Conservation (phyloP, 2,329 filamentous ascomycete genomes). For the Neonectria magnoliae region DNA sequence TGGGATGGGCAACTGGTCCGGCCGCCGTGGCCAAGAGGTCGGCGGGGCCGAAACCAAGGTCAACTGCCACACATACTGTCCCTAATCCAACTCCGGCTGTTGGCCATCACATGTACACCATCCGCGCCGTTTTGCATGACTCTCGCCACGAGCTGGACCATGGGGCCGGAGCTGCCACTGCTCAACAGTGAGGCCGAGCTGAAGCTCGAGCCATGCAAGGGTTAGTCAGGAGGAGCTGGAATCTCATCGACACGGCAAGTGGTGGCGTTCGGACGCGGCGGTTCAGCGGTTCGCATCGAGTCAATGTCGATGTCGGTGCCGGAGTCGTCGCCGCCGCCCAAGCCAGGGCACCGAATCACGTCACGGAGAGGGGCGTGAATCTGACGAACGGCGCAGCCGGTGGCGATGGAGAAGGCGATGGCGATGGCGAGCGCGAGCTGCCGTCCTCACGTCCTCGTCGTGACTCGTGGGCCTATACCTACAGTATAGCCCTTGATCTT, state of each 20-base stretch:
- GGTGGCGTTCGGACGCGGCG: constrained; percentile 37
- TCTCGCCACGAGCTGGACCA: constrained; percentile 39
- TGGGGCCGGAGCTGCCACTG: constrained; percentile 32
- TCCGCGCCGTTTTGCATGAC: constrained; percentile 38
- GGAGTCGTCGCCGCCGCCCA: constrained; percentile 24
- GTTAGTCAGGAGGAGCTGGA: constrained; percentile 29
- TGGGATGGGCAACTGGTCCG: constrained; percentile 17
- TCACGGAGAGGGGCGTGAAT: constrained; percentile 17
- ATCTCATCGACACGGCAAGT: constrained; percentile 22
- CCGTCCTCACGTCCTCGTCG: not conserved
- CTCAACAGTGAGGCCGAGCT: constrained; percentile 28
- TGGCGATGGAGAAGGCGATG: constrained; percentile 12
- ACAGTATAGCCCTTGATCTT: constrained; percentile 5
- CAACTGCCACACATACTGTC: constrained; percentile 42
- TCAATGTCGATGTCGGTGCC: constrained; percentile 29
- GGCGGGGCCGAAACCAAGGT: constrained; percentile 43
- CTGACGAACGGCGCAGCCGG: constrained; percentile 12
- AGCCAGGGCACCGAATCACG: constrained; percentile 24
- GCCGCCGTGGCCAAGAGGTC: constrained; percentile 29
- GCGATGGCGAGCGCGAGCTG: not conserved
- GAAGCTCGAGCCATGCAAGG: constrained; percentile 32
- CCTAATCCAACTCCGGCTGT: constrained; percentile 44
- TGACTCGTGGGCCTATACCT: not conserved
- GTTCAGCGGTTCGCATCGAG: constrained; percentile 31
- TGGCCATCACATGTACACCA: constrained; percentile 42